Evolutionary conservation across 371 early-diverging fungal genomes (phyloP).

Genomic region (Saksenaea oblongispora): DNA sequence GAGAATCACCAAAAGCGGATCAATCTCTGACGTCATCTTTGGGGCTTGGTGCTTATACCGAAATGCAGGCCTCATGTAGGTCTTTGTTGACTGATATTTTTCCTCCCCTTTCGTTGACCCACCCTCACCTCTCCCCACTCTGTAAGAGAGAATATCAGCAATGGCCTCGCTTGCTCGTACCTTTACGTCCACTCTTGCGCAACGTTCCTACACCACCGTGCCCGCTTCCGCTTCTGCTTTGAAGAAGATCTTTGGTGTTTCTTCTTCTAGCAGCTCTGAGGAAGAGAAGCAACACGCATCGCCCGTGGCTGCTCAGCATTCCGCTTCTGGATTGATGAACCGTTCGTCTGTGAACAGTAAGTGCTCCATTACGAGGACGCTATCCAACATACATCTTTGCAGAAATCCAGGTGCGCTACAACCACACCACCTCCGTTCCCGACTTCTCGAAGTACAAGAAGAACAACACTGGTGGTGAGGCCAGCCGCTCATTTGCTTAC

Average conservation of each 20-base stretch:
- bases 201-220: constrained; percentile 45
- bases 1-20: no score
- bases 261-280: constrained; percentile 25
- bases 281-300: constrained; percentile 46
- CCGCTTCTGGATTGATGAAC: constrained; percentile 23
- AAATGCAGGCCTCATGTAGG: neutral
- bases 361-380: neutral
- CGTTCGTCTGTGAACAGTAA: constrained; percentile 31
- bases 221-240: constrained; percentile 50
- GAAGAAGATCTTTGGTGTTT: constrained; percentile 36
- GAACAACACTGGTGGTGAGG: constrained; percentile 59
- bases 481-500: constrained; percentile 86
- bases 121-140: constrained; percentile 22
- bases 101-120: constrained; percentile 3
- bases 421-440: constrained; percentile 66
- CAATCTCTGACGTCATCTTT: no score
- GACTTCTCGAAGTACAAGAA: constrained; percentile 70
- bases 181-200: constrained; percentile 46
- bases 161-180: constrained; percentile 54
- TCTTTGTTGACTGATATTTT: constrained; percentile 6
- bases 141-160: constrained; percentile 15
- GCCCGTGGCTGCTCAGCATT: constrained; percentile 31
- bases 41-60: no score
- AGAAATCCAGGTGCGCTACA: constrained; percentile 51
- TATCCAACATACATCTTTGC: constrained; percentile 19